A percentile compares a stretch with the other conserved stretches of the same genome.
Conservation (phyloP, 1,139 yeast genomes). For the Lodderomyces margitis region DNA sequence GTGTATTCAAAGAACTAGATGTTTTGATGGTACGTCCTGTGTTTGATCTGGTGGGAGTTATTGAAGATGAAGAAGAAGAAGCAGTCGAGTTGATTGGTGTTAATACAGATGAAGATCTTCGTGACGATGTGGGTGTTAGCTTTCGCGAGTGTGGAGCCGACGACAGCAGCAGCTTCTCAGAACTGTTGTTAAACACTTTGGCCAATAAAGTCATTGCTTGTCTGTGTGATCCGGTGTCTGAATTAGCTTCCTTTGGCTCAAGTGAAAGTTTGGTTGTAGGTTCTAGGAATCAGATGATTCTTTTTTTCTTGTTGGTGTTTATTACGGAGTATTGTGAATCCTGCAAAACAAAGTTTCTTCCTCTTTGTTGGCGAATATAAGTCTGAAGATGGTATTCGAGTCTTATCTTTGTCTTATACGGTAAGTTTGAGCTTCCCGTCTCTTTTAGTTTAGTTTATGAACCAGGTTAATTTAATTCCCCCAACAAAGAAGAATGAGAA, state of each 20-base stretch:
- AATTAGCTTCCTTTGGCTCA: too few species aligned
- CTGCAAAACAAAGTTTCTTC: too few species aligned
- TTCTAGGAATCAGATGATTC: too few species aligned
- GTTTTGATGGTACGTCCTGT: not conserved
- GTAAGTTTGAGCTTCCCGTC: not conserved
- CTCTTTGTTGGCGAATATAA: too few species aligned
- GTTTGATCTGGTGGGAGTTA: conserved; percentile 7
- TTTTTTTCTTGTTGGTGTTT: too few species aligned
- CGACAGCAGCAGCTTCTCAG: conserved; percentile 8
- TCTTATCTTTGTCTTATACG: not conserved
- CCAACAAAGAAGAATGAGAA: conserved; percentile 1
- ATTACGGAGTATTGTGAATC: too few species aligned
- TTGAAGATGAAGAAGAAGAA: conserved; percentile 4
- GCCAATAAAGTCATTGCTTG: conserved; percentile 14
- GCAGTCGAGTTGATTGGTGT: conserved; percentile 9
- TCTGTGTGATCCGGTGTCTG: not conserved
- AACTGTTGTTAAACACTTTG: conserved; percentile 12
- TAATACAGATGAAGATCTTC: conserved; percentile 5
- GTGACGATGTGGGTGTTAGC: conserved; percentile 8
- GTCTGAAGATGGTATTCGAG: too few species aligned
- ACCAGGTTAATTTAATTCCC: not conserved
- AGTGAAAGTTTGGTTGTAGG: not conserved
- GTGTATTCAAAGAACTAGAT: not conserved
- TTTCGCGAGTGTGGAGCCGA: not conserved
- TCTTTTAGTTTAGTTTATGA: not conserved